phyloP scores from a whole-genome alignment of 495 filamentous ascomycete species.

The Tuber calosporum region DNA sequence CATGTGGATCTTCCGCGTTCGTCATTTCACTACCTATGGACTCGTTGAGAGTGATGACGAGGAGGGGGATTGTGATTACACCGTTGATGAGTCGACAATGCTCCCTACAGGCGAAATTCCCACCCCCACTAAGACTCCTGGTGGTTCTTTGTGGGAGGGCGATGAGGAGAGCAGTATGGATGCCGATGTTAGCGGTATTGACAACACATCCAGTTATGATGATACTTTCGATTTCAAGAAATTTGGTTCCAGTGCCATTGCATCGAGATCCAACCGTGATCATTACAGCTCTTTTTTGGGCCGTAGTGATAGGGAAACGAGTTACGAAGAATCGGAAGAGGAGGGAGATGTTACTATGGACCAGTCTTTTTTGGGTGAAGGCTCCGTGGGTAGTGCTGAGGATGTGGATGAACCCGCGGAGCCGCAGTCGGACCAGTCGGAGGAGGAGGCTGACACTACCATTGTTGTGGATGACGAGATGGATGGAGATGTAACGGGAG shows the following conservation, averaged over 20 bases:
- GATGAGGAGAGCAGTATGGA: constrained; percentile 38
- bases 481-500: constrained; percentile 62
- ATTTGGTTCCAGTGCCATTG: constrained; percentile 27
- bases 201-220: constrained; percentile 54
- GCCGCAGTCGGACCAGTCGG: constrained; percentile 57
- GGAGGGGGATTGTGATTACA: constrained; percentile 51
- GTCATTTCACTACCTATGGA: constrained; percentile 95
- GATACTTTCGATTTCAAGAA: constrained; percentile 79
- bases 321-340: constrained; percentile 51
- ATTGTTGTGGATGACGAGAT: constrained; percentile 52
- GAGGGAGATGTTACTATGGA: constrained; percentile 43
- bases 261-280: constrained; percentile 46
- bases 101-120: constrained; percentile 22
- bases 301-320: constrained; percentile 37
- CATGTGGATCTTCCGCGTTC: constrained; percentile 82
- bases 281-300: constrained; percentile 67
- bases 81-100: constrained; percentile 44
- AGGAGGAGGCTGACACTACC: constrained; percentile 51
- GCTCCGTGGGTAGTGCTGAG: constrained; percentile 74
- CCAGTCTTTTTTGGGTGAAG: constrained; percentile 84
- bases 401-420: constrained; percentile 58
- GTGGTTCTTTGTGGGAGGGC: constrained; percentile 33
- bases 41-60: constrained; percentile 79
- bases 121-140: constrained; percentile 23
- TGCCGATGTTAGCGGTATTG: constrained; percentile 36